Evolutionary conservation across 139 green algal genomes (phyloP).

Genomic region (Tetraselmis striata): DNA sequence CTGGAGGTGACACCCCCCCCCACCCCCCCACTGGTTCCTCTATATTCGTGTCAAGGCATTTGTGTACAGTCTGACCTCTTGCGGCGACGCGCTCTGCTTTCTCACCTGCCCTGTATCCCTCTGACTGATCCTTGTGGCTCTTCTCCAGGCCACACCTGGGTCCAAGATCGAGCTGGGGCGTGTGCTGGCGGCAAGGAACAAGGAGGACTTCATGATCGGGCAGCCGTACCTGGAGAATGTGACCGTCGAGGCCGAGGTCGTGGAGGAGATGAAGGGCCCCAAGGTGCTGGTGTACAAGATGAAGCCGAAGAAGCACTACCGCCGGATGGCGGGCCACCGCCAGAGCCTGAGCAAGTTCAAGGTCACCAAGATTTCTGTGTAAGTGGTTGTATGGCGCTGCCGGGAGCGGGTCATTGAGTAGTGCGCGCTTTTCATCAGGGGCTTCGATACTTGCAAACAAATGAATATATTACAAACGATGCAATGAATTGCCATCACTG

Average conservation of each 20-base stretch:
- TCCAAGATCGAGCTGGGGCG: slow-evolving; percentile 77
- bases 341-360: slow-evolving; percentile 85
- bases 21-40: too few species aligned
- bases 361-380: slow-evolving; percentile 70
- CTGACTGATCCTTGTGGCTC: too few species aligned
- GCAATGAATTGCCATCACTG: too few species aligned
- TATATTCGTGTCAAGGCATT: too few species aligned
- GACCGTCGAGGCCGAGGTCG: slow-evolving; percentile 75
- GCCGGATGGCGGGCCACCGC: slow-evolving; percentile 59
- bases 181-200: slow-evolving; percentile 79
- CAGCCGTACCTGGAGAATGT: slow-evolving; percentile 80
- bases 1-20: slow-evolving; percentile 52
- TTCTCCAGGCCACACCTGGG: slow-evolving; percentile 64
- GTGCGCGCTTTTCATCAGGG: too few species aligned
- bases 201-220: slow-evolving; percentile 71
- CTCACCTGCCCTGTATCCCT: too few species aligned
- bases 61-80: too few species aligned
- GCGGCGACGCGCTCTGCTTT: too few species aligned
- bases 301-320: slow-evolving; percentile 92
- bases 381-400: too few species aligned
- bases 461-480: too few species aligned
- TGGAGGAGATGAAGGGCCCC: slow-evolving; percentile 81
- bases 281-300: slow-evolving; percentile 91
- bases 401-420: too few species aligned
- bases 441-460: too few species aligned